Evolutionary conservation across 1,284 basidiomycete genomes (phyloP), one percentile per base, ranked within the genome.

Genomic region (Peniophora sp.): DNA sequence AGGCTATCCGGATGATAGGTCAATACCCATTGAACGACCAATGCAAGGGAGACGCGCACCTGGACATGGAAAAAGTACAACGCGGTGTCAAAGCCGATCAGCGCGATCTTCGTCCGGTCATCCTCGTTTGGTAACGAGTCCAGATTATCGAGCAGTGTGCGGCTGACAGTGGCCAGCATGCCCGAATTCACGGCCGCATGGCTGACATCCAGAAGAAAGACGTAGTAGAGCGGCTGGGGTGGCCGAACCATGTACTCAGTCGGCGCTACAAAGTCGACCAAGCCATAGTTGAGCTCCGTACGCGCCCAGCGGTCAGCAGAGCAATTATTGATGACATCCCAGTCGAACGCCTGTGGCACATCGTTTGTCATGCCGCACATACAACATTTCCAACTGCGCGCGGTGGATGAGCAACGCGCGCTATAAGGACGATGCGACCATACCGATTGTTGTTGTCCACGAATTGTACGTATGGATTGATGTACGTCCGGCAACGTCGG

Each of bases 201-300:
- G 62, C 90, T 92, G 58, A 99, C 94, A 63, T 99, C 97, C 68
- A 99, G 91, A 61, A 99, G 78, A 76, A 99, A 98, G 51, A 96
- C 83, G 69, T 97, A 98, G 49, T 97, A 92, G 15, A 95, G 92
- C 11, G 97, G 93, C 68, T 98, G 97, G 37, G 97, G 97, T n/a
- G 96, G 91, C 56, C 97, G 89, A 62, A 94, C 94, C 97, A 99
- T 98, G 71, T 99, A 99, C 71, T 99, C 97, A 1, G 94, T 96
- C 9, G 97, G 96, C 3, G 97, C 97, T 53, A 99, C 88, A 63
- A 89, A 99, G 68, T 99, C 97, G 53, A 99, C 93, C n/a, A 90
- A 90, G 45, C 85, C 81, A 66, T 93, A 83, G 65, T 97, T 98
- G 54, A 99, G 78, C 71, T 99, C 97, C 6, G 91, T 83, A 55